These are phyloP conservation scores for Piper betle DNA, from an alignment of 164 flowering plant species.

Conservation along the genomic window DNA sequence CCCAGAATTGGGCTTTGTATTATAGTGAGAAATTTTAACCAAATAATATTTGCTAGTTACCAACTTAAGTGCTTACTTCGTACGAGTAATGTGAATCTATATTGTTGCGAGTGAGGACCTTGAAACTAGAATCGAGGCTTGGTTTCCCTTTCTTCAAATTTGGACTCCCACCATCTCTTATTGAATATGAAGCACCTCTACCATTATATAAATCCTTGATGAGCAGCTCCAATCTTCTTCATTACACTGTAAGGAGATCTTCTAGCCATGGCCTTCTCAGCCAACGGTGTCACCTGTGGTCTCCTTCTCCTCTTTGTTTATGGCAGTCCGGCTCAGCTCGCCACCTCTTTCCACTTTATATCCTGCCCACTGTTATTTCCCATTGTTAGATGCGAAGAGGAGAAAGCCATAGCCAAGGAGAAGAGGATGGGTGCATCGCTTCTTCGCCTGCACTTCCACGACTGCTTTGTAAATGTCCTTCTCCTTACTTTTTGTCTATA, in stretches of 20 bases:
- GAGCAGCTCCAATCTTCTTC: no score
- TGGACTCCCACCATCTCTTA: no score
- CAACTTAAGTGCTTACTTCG: no score
- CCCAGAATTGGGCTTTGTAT: no score
- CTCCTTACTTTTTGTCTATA: no score
- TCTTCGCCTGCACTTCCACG: no score
- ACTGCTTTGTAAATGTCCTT: constrained; percentile 76
- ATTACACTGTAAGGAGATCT: no score
- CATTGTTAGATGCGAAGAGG: constrained; percentile 32
- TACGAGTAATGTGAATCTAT: not conserved
- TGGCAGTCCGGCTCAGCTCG: constrained; percentile 53
- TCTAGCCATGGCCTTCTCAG: constrained; percentile 6
- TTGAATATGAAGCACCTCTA: no score
- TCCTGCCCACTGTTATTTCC: constrained; percentile 41
- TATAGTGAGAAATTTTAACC: no score
- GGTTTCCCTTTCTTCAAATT: not conserved
- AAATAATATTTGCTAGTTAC: no score
- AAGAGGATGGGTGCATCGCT: no score
- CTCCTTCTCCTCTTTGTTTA: constrained; percentile 1
- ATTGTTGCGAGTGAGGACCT: not conserved
- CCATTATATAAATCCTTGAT: no score
- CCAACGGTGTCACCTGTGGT: not conserved
- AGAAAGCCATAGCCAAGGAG: constrained; percentile 55
- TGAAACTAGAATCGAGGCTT: not conserved
- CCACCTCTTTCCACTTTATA: constrained; percentile 39